Evolutionary conservation across 2,329 filamentous ascomycete genomes (phyloP).

Genomic region (Diaporthe eres): DNA sequence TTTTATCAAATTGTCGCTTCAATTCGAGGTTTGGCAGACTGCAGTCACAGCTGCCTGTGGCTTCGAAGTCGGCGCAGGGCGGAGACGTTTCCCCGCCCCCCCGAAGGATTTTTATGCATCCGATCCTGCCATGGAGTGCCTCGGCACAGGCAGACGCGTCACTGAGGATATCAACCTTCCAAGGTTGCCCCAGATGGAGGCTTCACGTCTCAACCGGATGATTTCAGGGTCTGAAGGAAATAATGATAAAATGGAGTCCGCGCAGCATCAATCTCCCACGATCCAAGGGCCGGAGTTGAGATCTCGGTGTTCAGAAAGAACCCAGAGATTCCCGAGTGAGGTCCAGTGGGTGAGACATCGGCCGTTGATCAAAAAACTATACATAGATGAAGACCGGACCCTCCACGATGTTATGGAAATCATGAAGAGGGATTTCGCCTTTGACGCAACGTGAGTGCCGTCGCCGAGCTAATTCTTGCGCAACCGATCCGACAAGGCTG

Average conservation of each 20-base stretch:
- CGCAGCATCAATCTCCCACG: background rate
- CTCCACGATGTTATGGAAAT: constrained; percentile 31
- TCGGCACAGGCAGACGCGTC: background rate
- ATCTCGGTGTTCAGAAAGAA: background rate
- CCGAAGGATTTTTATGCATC: background rate
- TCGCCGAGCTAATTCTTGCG: too few species aligned
- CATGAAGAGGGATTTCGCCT: constrained; percentile 27
- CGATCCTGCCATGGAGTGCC: background rate
- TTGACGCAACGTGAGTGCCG: constrained; percentile 25
- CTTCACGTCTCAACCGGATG: background rate
- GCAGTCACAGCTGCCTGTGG: background rate
- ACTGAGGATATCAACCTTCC: background rate
- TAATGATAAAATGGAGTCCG: background rate
- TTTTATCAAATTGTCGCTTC: background rate
- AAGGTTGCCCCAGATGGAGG: background rate
- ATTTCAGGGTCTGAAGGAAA: too few species aligned
- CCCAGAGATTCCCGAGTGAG: background rate
- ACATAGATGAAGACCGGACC: constrained; percentile 34
- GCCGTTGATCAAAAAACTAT: constrained; percentile 28
- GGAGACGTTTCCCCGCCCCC: background rate
- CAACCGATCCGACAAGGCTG: background rate
- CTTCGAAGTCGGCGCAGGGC: background rate
- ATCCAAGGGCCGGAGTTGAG: background rate
- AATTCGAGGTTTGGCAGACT: background rate
- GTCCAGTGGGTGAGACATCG: constrained; percentile 14